Base-by-base conservation (phyloP, 106 monocot species). In the Gastrodia elata region DNA sequence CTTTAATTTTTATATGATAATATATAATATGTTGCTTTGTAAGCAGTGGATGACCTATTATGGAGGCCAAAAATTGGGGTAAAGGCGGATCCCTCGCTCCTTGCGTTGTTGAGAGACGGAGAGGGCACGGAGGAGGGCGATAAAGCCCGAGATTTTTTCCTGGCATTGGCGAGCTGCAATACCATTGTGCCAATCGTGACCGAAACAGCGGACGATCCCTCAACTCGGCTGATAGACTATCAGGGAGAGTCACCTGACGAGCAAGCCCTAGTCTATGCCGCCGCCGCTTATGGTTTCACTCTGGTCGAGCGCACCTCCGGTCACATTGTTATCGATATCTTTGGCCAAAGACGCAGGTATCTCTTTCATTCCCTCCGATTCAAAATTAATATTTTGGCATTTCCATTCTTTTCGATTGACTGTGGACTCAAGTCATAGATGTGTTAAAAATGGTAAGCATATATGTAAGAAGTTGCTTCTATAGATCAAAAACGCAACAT, bases 171-270 rank as follows among this genome's bases (percentile, higher is more conserved):
- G 0, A 75, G 83, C 57, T 85, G 85, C 76, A 85, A 79, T 38
- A 85, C 85, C 22, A 76, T 85, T 25, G 81, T 85, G 38, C 85
- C 85, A 0, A 39, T 72, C 3, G 15, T 82, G 10, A 27, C 64
- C 1, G 81, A 79, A 25, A 79, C 85, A 10, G n/a, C n/a, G n/a
- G 5, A 72, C 5, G 81, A 85, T 57, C 49, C 68, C 0, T 2
- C 72, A n/a, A 26, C 68, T 65, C 70, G 68, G 72, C 52, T 82
- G 39, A 76, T 85, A 56, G 85, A 85, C 69, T 85, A 85, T 40
- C 85, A 85, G 46, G 85, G 85, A 2, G 85, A 85, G 68, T 85
- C 85, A 6, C 85, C 85, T 22, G 85, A 85, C 68, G 85, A 85
- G 58, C 85, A 85, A 48, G 85, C 85, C 56, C 43, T 85, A 37